Evolutionary conservation across 306 rosid genomes (phyloP), one percentile per base, ranked within the genome.

Genomic region (Prunus davidiana): DNA sequence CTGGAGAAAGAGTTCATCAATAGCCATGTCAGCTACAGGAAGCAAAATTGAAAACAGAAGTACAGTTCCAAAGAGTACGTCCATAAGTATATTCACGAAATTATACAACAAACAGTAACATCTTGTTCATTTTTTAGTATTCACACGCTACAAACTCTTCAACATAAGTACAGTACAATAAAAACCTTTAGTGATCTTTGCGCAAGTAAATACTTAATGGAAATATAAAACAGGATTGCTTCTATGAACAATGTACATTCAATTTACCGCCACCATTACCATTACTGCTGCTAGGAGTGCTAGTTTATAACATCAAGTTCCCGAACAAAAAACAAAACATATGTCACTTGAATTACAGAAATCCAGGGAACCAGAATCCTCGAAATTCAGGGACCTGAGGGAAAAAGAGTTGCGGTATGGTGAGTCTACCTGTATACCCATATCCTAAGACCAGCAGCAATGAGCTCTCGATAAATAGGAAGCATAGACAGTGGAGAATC

Each of bases 401-500:
- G 58, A 79, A 34, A 74, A 58, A 71, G 28, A 7, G 41, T 27
- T 16, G 62, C 54, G 18, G 15, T 16, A 15, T 22, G 76, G 45
- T 54, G 24, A 65, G 45, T 67, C 67, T 80, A 92, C 99, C 99
- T 96, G 96, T 22, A 96, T 43, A 91, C 93, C 97, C 98, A 96
- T 81, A 96, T 88, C 80, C 69, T 85, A 77, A 92, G 76, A 67
- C 93, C 85, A 54, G 96, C 97, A 74, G 69, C 83, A 69, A 96
- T 91, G 71, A 92, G 93, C 86, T 92, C 98, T 52, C 22, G 84
- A 79, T 96, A 96, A 76, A 91, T 90, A 32, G 98, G 98, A 86
- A 92, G 98, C 98, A 96, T 90, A 25, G 99, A 88, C 79, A 79
- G 86, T 25, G 98, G 93, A 75, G 99, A 91, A 88, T 96, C 99